Evolutionary conservation across 768 basidiomycete genomes (phyloP), one percentile per base, ranked within the genome.

Genomic region (Dioszegia hungarica): DNA sequence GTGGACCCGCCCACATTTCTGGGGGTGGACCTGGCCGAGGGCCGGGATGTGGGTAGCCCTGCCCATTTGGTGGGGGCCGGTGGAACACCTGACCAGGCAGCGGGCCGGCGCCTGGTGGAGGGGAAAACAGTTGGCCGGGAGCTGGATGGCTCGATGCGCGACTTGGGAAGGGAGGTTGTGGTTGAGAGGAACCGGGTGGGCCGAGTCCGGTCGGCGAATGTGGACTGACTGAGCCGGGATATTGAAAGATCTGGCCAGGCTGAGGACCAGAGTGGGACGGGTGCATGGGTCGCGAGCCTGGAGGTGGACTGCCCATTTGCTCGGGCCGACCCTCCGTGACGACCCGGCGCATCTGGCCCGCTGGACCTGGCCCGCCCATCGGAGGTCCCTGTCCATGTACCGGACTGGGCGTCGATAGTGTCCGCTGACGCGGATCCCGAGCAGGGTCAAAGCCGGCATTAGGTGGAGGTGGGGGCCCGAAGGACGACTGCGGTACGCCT

Each of bases 231-330:
- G 50, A 49, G 38, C 57, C 54, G 10, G 75, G 70, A 49, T 74
- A 68, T 31, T 73, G 69, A 64, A 75, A 75, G 5, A 74, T 57
- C 58, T 75, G 70, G 25, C 74, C 72, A 6, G 72, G 74, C 53
- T 74, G 70, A 9, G 71, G 68, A 37, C 69, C 69, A 12, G 64
- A 58, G 54, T 66, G 61, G 24, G 61, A 61, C 40, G 48, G 36
- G 17, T 33, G 31, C 49, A 51, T 51, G 6, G 49, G 37, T 14
- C 49, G 49, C 5, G 49, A 37, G 2, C 14, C 11, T 14, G 54
- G 57, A 36, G 15, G 20, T 41, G 10, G 39, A 29, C 29, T 14
- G 41, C 14, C 39, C 56, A 17, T 50, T 27, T 39, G 45, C 12
- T 47, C 38, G 28, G 60, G 64, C 41, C 62, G 54, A 15, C 68